Evolutionary conservation across 441 rosid genomes (phyloP).

Genomic region (Gossypium laxum): DNA sequence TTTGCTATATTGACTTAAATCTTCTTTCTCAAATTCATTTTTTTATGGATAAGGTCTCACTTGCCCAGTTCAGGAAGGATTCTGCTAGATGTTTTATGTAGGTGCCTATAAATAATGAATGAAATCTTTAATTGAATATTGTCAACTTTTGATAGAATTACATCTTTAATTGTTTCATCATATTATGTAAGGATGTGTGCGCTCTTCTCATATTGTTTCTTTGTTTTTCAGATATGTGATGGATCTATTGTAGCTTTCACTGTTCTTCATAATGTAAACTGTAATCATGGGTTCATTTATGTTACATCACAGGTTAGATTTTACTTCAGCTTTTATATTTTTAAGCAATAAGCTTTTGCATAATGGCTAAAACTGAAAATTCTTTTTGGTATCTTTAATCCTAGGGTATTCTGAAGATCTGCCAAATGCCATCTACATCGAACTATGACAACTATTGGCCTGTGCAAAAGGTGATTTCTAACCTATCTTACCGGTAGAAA

Average conservation of each 20-base stretch:
- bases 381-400: slow-evolving; percentile 19
- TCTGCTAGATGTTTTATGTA: background rate
- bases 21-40: background rate
- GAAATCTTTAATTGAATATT: background rate
- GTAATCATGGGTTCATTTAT: slow-evolving; percentile 89
- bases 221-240: slow-evolving; percentile 71
- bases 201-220: slow-evolving; percentile 4
- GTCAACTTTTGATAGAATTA: background rate
- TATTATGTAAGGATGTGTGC: slow-evolving; percentile 4
- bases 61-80: background rate
- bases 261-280: slow-evolving; percentile 94
- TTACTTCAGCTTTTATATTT: slow-evolving; percentile 12
- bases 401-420: slow-evolving; percentile 88
- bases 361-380: slow-evolving; percentile 10
- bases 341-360: background rate
- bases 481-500: background rate
- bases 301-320: slow-evolving; percentile 81
- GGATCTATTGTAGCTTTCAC: slow-evolving; percentile 91
- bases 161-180: background rate
- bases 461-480: slow-evolving; percentile 63
- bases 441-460: slow-evolving; percentile 96
- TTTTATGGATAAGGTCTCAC: background rate
- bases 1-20: background rate
- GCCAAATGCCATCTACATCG: slow-evolving; percentile 73
- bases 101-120: background rate